Conservation (phyloP, 768 basidiomycete species). For the Leccinum truebloodii region DNA sequence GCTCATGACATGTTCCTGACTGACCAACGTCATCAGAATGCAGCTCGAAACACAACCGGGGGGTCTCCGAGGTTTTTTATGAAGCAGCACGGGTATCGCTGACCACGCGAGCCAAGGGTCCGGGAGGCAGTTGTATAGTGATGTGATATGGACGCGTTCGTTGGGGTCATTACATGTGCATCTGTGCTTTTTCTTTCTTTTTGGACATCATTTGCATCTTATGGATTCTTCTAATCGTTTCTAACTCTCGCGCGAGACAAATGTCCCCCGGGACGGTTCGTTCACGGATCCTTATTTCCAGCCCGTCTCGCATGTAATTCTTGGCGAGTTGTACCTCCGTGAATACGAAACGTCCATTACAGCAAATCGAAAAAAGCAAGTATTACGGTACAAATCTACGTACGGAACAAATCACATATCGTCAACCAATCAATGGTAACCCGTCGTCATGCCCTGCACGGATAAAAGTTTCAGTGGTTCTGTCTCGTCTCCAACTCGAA, state of each 20-base stretch:
- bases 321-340: conserved; percentile 8
- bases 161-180: neutral
- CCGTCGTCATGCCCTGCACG: conserved; percentile 66
- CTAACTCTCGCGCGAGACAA: neutral
- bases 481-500: neutral
- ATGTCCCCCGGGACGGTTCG: neutral
- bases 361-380: conserved; percentile 22
- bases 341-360: conserved; percentile 27
- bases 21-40: conserved; percentile 61
- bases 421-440: conserved; percentile 44
- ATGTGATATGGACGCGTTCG: conserved; percentile 43
- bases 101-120: conserved; percentile 68
- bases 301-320: conserved; percentile 13
- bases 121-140: conserved; percentile 56
- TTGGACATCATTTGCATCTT: conserved; percentile 18
- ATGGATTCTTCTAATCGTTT: conserved; percentile 25
- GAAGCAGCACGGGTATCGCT: conserved; percentile 88
- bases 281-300: conserved; percentile 1
- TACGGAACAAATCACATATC: conserved; percentile 3
- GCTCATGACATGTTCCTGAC: neutral
- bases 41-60: conserved; percentile 95
- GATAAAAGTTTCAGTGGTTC: conserved; percentile 7
- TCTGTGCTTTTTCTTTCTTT: conserved; percentile 3
- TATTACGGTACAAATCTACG: conserved; percentile 29
- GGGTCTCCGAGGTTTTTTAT: conserved; percentile 90